Evolutionary conservation across 1,284 basidiomycete species (phyloP), one percentile per base, ranked within the genome.

Genomic region (Ganoderma resinaceum): DNA sequence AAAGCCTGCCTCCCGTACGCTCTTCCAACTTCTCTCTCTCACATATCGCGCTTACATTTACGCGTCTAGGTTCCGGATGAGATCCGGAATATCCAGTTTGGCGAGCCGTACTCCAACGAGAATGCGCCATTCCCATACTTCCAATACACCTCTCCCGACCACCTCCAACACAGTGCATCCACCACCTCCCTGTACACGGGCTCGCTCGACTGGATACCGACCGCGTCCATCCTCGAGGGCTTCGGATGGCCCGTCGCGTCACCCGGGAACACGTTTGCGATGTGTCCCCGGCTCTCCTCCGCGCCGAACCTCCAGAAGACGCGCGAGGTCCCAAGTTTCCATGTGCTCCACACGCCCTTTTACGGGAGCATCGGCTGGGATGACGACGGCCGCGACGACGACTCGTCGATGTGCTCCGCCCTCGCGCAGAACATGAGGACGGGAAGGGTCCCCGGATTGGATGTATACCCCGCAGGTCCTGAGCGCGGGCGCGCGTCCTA

Each of bases 131-230:
- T 29, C 8, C 61, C 67, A 8, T 61, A n/a, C 31, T 60, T 20
- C 49, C 20, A 72, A 33, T 72, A 61, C 71, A 63, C 43, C 23
- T 69, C 70, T 18, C 62, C 63, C 29, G 61, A 66, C 8, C 57
- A 55, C 52, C 52, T 55, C 52, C 52, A 33, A 26, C 46, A 26
- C 29, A 18, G 14, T 29, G 31, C 7, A 16, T 55, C 52, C 26
- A 33, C 31, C 31, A 31, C 29, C 29, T 16, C 26, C 29, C 29
- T 55, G 1, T 55, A 55, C 18, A 55, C 11, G 14, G 52, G 52
- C 31, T 55, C 52, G 2, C 52, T 29, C 29, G 23, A 49, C 23
- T 49, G 46, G 46, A 12, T 49, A 11, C 46, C 23, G 23, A 49
- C 46, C 23, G 23, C 46, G 3, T 49, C 46, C 46, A 23, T 49